phyloP scores from a whole-genome alignment of 768 basidiomycete species.

The Russula foetens region DNA sequence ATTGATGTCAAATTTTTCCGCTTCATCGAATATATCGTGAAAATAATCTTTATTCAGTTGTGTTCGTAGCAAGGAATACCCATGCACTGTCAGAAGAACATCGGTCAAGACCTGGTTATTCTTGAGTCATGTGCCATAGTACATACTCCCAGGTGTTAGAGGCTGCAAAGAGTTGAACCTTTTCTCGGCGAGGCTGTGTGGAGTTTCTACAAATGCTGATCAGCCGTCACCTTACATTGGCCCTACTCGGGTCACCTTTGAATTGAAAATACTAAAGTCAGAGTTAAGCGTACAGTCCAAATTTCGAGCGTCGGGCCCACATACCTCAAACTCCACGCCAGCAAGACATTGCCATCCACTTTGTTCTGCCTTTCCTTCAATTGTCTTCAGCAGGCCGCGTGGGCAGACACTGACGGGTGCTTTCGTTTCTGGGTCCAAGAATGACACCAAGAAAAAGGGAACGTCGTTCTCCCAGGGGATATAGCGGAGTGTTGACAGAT shows the following conservation, averaged over 20 bases:
- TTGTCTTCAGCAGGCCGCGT: constrained; percentile 63
- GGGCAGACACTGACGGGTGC: constrained; percentile 78
- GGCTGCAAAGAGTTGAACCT: constrained; percentile 65
- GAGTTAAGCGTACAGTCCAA: neutral
- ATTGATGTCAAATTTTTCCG: constrained; percentile 60
- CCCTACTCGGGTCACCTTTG: constrained; percentile 44
- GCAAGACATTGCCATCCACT: constrained; percentile 58
- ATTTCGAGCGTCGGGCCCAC: neutral
- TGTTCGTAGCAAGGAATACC: constrained; percentile 88
- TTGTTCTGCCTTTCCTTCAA: constrained; percentile 41
- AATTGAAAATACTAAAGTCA: constrained; percentile 74
- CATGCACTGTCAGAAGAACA: constrained; percentile 63
- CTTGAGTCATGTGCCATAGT: neutral
- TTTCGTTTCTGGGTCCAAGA: constrained; percentile 80
- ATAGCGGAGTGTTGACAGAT: constrained; percentile 78
- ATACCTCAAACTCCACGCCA: constrained; percentile 92
- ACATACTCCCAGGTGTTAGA: constrained; percentile 88
- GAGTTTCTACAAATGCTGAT: constrained; percentile 52
- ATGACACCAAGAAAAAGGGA: constrained; percentile 90
- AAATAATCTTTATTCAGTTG: constrained; percentile 89
- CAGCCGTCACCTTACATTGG: neutral
- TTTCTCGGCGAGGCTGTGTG: constrained; percentile 68
- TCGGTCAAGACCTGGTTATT: neutral
- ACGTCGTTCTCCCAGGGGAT: constrained; percentile 90
- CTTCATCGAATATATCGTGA: constrained; percentile 75